Evolutionary conservation across 2,329 filamentous ascomycete genomes (phyloP).

Genomic region (Mycosphaerella sp.): DNA sequence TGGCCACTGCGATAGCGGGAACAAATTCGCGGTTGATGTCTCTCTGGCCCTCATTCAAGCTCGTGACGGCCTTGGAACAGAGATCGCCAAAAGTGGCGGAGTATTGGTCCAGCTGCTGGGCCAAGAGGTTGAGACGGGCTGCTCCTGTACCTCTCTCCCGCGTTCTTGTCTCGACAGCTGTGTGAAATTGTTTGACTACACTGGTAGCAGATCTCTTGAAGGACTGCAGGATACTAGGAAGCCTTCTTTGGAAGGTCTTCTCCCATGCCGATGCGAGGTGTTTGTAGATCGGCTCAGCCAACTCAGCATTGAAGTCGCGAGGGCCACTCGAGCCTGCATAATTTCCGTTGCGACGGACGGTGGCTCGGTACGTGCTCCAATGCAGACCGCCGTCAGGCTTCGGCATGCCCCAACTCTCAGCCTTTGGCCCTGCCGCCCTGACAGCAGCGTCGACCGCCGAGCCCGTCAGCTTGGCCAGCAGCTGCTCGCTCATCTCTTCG

Average conservation of each 20-base stretch:
- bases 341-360: conserved; percentile 46
- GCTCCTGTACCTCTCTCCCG: conserved; percentile 36
- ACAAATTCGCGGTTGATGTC: conserved; percentile 51
- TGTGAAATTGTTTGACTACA: conserved; percentile 39
- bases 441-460: conserved; percentile 38
- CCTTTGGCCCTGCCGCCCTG: conserved; percentile 32
- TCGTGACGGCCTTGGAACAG: conserved; percentile 28
- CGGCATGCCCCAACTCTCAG: conserved; percentile 35
- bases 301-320: conserved; percentile 39
- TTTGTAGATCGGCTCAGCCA: conserved; percentile 37
- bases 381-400: conserved; percentile 42
- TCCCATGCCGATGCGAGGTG: conserved; percentile 41
- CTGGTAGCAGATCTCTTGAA: conserved; percentile 33
- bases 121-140: conserved; percentile 38
- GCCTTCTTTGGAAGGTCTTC: conserved; percentile 37
- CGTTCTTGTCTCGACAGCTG: conserved; percentile 37
- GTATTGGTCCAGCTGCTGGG: conserved; percentile 40
- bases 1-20: conserved; percentile 42
- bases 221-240: conserved; percentile 38
- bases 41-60: conserved; percentile 44
- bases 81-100: conserved; percentile 38
- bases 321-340: conserved; percentile 37
- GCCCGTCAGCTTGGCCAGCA: conserved; percentile 41
- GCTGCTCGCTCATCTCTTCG: conserved; percentile 39
- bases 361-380: conserved; percentile 53